These are phyloP conservation scores for Xylariales sp. DNA, from an alignment of 2,329 filamentous ascomycete genomes.

Conservation along the genomic window DNA sequence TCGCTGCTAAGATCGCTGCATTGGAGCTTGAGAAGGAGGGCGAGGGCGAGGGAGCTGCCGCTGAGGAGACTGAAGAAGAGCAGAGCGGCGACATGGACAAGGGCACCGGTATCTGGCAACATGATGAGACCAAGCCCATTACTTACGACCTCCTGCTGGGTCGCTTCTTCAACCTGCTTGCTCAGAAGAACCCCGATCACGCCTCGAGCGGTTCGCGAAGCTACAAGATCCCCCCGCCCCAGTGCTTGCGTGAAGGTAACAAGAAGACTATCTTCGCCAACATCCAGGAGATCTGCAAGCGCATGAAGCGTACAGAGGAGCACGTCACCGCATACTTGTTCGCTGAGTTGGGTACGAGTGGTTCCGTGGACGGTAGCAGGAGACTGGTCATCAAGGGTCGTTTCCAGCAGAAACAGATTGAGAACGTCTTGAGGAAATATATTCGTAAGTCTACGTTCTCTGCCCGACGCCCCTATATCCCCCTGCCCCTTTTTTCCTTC, in stretches of 20 bases:
- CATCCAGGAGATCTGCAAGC: constrained; percentile 96
- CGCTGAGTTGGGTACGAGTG: constrained; percentile 94
- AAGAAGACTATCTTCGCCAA: constrained; percentile 99
- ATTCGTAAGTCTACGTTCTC: constrained; percentile 62
- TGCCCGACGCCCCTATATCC: neutral
- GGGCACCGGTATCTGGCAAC: constrained; percentile 86
- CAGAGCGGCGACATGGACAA: constrained; percentile 75
- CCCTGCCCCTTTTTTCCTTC: neutral
- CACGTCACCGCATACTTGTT: constrained; percentile 97
- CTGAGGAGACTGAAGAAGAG: constrained; percentile 46
- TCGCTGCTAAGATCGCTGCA: constrained; percentile 58
- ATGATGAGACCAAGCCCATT: constrained; percentile 74
- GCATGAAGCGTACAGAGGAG: constrained; percentile 98
- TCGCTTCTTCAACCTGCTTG: constrained; percentile 91
- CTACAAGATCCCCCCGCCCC: constrained; percentile 98
- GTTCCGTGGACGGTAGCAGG: constrained; percentile 88
- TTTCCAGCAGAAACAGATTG: constrained; percentile 99
- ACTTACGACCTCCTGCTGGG: constrained; percentile 80
- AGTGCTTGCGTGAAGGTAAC: constrained; percentile 99
- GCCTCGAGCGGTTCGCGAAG: constrained; percentile 83
- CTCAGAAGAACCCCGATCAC: constrained; percentile 95
- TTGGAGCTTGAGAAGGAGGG: constrained; percentile 59
- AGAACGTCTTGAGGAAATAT: constrained; percentile 93
- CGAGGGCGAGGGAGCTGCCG: constrained; percentile 38
- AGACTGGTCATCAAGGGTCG: constrained; percentile 98